Conservation (phyloP, 2,329 filamentous ascomycete genomes). For the Remersonia thermophila region DNA sequence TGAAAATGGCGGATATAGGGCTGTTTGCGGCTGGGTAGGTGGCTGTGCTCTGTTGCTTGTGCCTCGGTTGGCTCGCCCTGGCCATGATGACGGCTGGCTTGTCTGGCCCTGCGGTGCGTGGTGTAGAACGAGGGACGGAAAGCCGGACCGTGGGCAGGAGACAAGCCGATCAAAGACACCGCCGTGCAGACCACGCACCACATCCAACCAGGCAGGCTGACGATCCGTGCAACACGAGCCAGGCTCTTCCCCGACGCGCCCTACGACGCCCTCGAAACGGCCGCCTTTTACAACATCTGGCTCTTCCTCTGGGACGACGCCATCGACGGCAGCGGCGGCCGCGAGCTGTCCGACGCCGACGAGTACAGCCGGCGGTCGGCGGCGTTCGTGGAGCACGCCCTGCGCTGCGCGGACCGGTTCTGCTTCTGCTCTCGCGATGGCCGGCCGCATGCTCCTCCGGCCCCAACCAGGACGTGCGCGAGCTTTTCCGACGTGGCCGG, state of each 20-base stretch:
- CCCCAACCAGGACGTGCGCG: constrained; percentile 9
- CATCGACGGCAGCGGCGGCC: constrained; percentile 8
- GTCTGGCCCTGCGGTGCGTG: too few species aligned
- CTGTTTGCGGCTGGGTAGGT: constrained; percentile 9
- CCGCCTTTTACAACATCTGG: constrained; percentile 11
- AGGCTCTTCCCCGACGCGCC: constrained; percentile 5
- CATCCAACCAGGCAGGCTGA: too few species aligned
- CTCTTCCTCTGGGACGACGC: constrained; percentile 15
- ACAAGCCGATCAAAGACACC: too few species aligned
- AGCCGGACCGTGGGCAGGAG: too few species aligned
- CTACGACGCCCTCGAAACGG: constrained; percentile 6
- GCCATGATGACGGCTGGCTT: too few species aligned
- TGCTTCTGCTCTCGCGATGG: too few species aligned
- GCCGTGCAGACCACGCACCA: too few species aligned
- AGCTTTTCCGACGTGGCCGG: constrained; percentile 8
- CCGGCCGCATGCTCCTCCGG: neutral
- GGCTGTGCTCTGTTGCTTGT: neutral
- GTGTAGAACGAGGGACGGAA: too few species aligned
- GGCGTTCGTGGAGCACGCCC: constrained; percentile 3
- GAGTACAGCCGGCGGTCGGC: constrained; percentile 9
- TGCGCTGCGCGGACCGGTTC: neutral
- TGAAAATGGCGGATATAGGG: constrained; percentile 7
- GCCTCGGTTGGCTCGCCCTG: neutral
- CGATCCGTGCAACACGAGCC: too few species aligned
- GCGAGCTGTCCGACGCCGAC: constrained; percentile 1